Conservation (phyloP, 202 grass and related monocot species). For the Digitaria exilis region DNA sequence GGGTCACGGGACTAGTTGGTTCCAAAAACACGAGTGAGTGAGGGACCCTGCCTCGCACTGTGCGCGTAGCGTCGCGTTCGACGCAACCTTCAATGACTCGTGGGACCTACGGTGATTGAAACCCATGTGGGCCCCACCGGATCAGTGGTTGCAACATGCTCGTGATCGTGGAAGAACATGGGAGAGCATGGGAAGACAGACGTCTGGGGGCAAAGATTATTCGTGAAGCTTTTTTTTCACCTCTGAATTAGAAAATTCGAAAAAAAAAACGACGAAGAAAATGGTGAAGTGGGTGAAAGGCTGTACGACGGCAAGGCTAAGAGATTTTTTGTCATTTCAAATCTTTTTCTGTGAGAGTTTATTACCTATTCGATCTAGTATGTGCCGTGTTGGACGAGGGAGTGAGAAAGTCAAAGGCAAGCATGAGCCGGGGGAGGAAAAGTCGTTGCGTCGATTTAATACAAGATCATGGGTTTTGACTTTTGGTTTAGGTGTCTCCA, state of each 20-base stretch:
- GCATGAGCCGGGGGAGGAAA: background rate
- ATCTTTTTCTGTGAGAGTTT: background rate
- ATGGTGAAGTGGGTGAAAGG: background rate
- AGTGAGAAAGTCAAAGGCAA: background rate
- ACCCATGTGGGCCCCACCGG: background rate
- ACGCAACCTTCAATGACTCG: background rate
- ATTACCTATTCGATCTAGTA: background rate
- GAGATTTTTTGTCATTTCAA: background rate
- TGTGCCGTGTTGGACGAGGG: background rate
- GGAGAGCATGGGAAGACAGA: background rate
- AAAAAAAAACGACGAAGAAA: background rate
- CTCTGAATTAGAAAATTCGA: background rate
- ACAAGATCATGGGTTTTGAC: constrained; percentile 27
- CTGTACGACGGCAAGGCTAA: background rate
- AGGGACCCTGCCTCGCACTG: background rate
- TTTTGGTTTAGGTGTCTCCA: background rate
- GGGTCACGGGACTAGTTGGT: constrained; percentile 21
- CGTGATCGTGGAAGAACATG: background rate
- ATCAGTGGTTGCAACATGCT: background rate
- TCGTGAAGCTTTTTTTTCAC: background rate
- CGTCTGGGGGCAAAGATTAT: background rate
- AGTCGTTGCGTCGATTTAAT: background rate
- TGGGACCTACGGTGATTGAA: background rate
- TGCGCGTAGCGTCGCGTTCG: background rate
- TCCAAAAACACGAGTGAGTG: background rate